Evolutionary conservation across 805 yeast genomes (phyloP), one percentile per base, ranked within the genome.

Genomic region (Metschnikowia borealis): DNA sequence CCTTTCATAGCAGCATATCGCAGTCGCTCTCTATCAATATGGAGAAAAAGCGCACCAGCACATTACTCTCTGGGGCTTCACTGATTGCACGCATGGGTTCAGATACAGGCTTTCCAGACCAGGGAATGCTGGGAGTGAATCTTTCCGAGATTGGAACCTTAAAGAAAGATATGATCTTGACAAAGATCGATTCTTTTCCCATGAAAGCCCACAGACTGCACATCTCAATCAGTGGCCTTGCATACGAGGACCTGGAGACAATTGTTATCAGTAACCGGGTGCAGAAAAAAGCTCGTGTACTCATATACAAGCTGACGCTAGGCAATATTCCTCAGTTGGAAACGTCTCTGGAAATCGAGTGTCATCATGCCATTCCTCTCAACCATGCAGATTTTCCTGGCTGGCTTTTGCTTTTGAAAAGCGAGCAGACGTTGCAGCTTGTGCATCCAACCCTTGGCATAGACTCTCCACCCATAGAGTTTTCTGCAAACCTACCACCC

Each of bases 141-240:
- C 51, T 53, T 13, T 29, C 46, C 1, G 58, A 55, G 35, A 54
- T 65, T 5, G 62, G 69, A 5, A 55, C 63, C 4, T 63, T 80
- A 20, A 69, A 82, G 37, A 87, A 85, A 57, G 96, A 89, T 62
- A 76, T 85, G 59, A 83, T 85, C n/a, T 68, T 88, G 52, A 81
- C 90, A 0, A 80, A 78, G 59, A 65, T 87, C 2, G 82, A 81
- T 15, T 64, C 78, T 1, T 66, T 73, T 37, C 69, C 62, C 46
- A 37, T 66, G 11, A 62, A 64, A 17, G 67, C 68, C 5, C 61
- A 67, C n/a, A 53, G 62, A 10, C 51, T 58, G 38, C 60, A 65
- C 23, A 53, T 79, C 29, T 71, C 71, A 42, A 62, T 75, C 1
- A 62, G 66, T 44, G 71, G 71, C 7, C 51, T 80, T n/a, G 57